Base-by-base conservation (phyloP, 345 rosid genomes). In the Angophora floribunda region DNA sequence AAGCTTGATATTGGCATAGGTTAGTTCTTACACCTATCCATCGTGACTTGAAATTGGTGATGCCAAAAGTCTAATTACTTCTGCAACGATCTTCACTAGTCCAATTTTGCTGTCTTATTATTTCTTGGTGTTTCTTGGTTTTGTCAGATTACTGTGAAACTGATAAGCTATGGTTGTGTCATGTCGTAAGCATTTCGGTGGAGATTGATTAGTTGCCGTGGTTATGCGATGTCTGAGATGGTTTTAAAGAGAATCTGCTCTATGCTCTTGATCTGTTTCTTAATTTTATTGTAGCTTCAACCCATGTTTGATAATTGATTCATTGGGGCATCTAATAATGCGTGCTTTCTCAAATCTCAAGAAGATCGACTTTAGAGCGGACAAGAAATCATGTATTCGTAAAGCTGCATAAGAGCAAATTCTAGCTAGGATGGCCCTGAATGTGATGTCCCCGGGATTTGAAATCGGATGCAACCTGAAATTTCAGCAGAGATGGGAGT, bases 401-500 rank as follows among this genome's bases (percentile, higher is more conserved):
- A 10, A 41, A 41, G 84, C 49, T 41, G 84, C 84, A 41, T 41
- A 41, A 45, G 57, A 52, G 49, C 57, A 75, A 50, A 49, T 32
- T 82, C 70, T n/a, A 82, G 86, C 55, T 6, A 41, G 45, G 88
- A 79, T 79, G 85, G 65, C 88, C 86, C 57, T 49, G 86, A 50
- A 85, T 26, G 24, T 85, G 86, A 52, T 85, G 85, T 44, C 61
- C 78, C 89, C 86, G 22, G 67, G 50, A n/a, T 88, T 78, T 4
- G 82, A 30, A 28, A 15, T 65, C 6, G 85, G 47, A 63, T 67
- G 36, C 45, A 70, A 85, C 85, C 32, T 53, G 26, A 86, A 88
- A 51, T 88, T 52, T 52, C 67, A 87, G 87, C 95, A 90, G 86
- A 91, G 95, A 24, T 94, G 95, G 96, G 94, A 90, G 79, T 93